Conservation (phyloP, 192 early-diverging fungal genomes). For the Dimargaris xerosporica region DNA sequence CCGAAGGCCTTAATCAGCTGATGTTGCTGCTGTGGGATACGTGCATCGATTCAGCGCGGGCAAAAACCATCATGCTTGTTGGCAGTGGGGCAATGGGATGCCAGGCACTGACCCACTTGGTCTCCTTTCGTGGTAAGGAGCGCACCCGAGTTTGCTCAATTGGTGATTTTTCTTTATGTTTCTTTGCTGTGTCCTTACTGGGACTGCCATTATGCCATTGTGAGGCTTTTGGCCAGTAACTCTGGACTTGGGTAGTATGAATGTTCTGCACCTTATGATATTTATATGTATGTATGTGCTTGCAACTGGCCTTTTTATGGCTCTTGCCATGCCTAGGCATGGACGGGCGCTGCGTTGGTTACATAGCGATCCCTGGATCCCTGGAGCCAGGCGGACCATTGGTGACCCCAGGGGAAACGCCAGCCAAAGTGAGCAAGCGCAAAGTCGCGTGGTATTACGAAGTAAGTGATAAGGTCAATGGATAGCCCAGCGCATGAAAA, state of each 20-base stretch:
- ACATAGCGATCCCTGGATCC: constrained; percentile 3
- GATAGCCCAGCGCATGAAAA: no score
- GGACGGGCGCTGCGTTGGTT: background rate
- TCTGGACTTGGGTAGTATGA: background rate
- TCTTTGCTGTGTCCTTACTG: background rate
- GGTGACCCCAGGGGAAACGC: background rate
- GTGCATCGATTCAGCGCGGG: background rate
- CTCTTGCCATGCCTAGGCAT: background rate
- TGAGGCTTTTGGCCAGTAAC: background rate
- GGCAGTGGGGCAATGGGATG: background rate
- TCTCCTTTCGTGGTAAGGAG: background rate
- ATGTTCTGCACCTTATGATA: background rate
- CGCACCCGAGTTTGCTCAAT: no score
- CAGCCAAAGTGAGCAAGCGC: background rate
- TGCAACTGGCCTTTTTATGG: background rate
- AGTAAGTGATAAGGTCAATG: background rate
- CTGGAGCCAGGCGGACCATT: background rate
- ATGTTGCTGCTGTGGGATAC: constrained; percentile 8
- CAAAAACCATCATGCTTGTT: background rate
- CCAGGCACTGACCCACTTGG: constrained; percentile 2
- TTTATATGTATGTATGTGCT: background rate
- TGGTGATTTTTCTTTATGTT: background rate
- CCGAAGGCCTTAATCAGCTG: background rate
- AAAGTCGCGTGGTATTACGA: constrained; percentile 8
- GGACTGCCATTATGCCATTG: background rate